A percentile compares a stretch with the other conserved stretches of the same genome.
Conservation (phyloP, 225 moss, liverwort and hornwort species). For the Takakia lepidozioides region DNA sequence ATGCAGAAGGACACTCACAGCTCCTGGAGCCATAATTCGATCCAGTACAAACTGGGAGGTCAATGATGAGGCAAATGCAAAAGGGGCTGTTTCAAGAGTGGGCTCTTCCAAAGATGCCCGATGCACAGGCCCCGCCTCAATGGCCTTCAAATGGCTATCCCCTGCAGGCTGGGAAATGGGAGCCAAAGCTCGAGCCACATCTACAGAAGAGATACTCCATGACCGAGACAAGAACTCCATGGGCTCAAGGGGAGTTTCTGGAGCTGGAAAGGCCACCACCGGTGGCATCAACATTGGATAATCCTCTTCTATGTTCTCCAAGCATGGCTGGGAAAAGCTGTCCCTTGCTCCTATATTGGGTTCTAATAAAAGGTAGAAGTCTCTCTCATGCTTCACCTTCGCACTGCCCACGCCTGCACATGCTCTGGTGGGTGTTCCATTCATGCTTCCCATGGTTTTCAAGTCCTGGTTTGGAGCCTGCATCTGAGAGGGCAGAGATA, state of each 20-base stretch:
- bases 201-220: conserved; percentile 66
- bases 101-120: conserved; percentile 31
- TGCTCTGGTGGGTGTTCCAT: too few species aligned
- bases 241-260: conserved; percentile 60
- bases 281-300: conserved; percentile 54
- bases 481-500: too few species aligned
- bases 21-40: conserved; percentile 51
- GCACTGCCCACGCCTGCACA: too few species aligned
- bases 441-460: too few species aligned
- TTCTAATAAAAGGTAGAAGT: conserved; percentile 19
- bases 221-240: conserved; percentile 75
- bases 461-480: too few species aligned
- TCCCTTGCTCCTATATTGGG: conserved; percentile 15
- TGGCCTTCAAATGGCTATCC: conserved; percentile 5
- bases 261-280: conserved; percentile 40
- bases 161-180: conserved; percentile 20
- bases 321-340: conserved; percentile 41
- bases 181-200: conserved; percentile 52
- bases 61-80: conserved; percentile 45
- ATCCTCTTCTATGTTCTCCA: conserved; percentile 64
- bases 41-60: conserved; percentile 70
- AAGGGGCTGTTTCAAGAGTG: conserved; percentile 50
- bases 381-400: not conserved
- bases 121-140: conserved; percentile 15
- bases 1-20: conserved; percentile 20